Percentiles rank a stretch among this genome's conserved stretches.
Conservation (phyloP, 495 filamentous ascomycete genomes). For the Podospora conica region DNA sequence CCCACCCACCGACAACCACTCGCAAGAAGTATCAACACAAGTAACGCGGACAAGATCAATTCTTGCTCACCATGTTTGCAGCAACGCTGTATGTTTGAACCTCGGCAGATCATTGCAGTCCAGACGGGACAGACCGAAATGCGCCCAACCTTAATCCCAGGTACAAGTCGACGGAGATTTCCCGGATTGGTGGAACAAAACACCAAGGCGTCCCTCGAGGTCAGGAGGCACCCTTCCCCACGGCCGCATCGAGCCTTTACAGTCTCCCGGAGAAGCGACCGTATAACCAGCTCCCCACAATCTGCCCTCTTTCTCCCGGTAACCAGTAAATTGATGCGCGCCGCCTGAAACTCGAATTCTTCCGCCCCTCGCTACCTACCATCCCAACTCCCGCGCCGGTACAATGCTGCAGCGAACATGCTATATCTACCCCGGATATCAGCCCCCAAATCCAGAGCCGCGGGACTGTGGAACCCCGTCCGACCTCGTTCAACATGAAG, state of each 20-base stretch:
- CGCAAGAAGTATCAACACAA: neutral
- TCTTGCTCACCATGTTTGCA: neutral
- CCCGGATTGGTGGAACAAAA: slow-evolving; percentile 8
- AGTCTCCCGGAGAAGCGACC: neutral
- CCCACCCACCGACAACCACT: too few species aligned
- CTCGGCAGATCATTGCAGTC: neutral
- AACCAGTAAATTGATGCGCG: neutral
- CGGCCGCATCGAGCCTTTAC: neutral
- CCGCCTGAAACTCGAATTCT: neutral
- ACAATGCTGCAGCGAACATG: neutral
- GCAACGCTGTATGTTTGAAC: too few species aligned
- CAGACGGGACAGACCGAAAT: neutral
- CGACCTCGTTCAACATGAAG: neutral
- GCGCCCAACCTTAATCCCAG: neutral
- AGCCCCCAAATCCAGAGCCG: neutral
- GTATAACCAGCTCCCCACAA: neutral
- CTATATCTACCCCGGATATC: neutral
- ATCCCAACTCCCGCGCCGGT: neutral
- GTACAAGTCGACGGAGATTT: slow-evolving; percentile 1
- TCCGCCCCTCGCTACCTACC: neutral
- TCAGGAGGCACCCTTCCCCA: neutral
- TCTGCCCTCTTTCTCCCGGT: neutral
- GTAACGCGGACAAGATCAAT: neutral
- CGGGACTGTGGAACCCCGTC: neutral
- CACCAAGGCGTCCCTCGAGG: neutral